These are phyloP conservation scores for Fusarium staphyleae DNA, from an alignment of 2,329 filamentous ascomycete species.

Conservation along the genomic window DNA sequence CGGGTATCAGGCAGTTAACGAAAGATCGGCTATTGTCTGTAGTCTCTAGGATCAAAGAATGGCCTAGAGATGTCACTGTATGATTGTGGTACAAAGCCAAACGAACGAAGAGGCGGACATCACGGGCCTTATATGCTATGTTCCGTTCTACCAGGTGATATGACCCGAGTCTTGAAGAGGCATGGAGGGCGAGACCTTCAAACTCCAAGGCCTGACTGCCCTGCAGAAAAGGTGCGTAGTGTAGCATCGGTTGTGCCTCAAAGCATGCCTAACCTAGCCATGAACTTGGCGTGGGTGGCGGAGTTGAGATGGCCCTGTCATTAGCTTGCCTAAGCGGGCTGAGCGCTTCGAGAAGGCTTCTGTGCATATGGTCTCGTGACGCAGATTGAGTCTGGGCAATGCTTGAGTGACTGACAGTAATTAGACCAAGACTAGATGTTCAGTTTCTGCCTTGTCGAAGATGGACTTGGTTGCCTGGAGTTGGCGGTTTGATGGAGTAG, in stretches of 20 bases:
- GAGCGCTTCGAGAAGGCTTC: conserved; percentile 24
- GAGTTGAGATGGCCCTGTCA: too few species aligned
- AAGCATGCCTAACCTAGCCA: background rate
- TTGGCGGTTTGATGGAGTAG: conserved; percentile 10
- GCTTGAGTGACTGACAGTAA: background rate
- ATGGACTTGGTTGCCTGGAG: background rate
- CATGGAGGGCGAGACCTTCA: background rate
- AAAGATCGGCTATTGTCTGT: conserved; percentile 14
- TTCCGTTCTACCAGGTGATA: background rate
- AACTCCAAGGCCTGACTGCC: background rate
- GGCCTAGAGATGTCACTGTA: conserved; percentile 3
- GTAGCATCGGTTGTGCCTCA: conserved; percentile 11
- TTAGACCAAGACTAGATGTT: too few species aligned
- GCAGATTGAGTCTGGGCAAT: background rate
- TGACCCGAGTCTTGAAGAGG: background rate
- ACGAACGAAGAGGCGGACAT: conserved; percentile 5
- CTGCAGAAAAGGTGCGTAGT: conserved; percentile 1
- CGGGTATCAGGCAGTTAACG: background rate
- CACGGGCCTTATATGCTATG: conserved; percentile 20
- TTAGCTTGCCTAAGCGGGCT: background rate
- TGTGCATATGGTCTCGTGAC: conserved; percentile 18
- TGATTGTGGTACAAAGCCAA: background rate
- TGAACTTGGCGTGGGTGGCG: background rate
- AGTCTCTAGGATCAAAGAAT: conserved; percentile 9
- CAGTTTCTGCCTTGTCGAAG: too few species aligned